A percentile compares a stretch with the other conserved stretches of the same genome.
phyloP scores from a whole-genome alignment of 2,329 filamentous ascomycete genomes.

The Phaeoacremonium minimum region DNA sequence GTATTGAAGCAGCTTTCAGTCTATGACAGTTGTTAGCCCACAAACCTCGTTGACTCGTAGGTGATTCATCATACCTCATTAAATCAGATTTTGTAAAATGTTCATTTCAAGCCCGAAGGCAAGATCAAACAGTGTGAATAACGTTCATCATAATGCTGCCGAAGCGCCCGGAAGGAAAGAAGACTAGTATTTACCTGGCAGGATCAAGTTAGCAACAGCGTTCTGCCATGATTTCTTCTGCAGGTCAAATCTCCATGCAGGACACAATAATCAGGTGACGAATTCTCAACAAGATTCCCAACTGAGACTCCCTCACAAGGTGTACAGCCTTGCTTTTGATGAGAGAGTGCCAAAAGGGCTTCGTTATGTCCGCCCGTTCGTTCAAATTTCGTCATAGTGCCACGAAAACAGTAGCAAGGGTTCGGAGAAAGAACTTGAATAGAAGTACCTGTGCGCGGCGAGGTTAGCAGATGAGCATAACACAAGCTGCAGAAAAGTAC shows the following conservation, averaged over 20 bases:
- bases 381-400: slow-evolving; percentile 61
- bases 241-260: no score
- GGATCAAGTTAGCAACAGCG: slow-evolving; percentile 20
- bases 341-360: slow-evolving; percentile 37
- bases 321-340: slow-evolving; percentile 58
- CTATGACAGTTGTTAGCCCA: slow-evolving; percentile 10
- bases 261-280: slow-evolving; percentile 53
- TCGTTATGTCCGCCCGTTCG: slow-evolving; percentile 68
- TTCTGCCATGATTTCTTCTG: slow-evolving; percentile 2
- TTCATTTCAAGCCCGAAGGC: slow-evolving; percentile 45
- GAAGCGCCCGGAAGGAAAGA: slow-evolving; percentile 8
- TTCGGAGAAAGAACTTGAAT: slow-evolving; percentile 9
- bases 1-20: no score
- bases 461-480: no score
- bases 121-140: slow-evolving; percentile 61
- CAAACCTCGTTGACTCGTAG: not conserved
- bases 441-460: slow-evolving; percentile 36
- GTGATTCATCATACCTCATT: slow-evolving; percentile 32
- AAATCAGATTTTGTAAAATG: slow-evolving; percentile 51
- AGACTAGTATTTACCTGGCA: slow-evolving; percentile 16
- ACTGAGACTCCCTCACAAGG: slow-evolving; percentile 45
- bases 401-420: slow-evolving; percentile 12
- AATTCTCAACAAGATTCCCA: slow-evolving; percentile 61
- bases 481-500: slow-evolving; percentile 13
- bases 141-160: slow-evolving; percentile 41